Evolutionary conservation across 108 stramenopile species (phyloP).

Genomic region (Cyclotella baltica): DNA sequence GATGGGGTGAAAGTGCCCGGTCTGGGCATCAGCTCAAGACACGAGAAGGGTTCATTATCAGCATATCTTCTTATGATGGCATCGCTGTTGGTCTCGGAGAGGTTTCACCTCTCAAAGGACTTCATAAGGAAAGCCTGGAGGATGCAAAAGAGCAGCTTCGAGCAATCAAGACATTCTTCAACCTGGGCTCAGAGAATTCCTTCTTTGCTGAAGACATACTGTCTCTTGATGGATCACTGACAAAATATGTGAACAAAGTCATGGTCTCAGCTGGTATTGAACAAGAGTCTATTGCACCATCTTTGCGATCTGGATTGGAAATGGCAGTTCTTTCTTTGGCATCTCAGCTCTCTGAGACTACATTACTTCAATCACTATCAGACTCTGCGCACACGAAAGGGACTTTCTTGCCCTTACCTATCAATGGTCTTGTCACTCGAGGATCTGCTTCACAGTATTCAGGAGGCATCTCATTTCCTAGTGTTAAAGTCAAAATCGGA

Average conservation of each 20-base stretch:
- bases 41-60: slow-evolving; percentile 74
- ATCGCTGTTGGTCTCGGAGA: slow-evolving; percentile 82
- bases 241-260: slow-evolving; percentile 49
- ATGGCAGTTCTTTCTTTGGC: slow-evolving; percentile 83
- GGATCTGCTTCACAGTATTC: slow-evolving; percentile 21
- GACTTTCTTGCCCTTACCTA: slow-evolving; percentile 37
- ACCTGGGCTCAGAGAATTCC: slow-evolving; percentile 1
- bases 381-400: slow-evolving; percentile 8
- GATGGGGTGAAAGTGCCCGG: slow-evolving; percentile 72
- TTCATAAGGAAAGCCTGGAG: slow-evolving; percentile 76
- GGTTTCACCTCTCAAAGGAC: slow-evolving; percentile 72
- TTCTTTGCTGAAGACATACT: slow-evolving; percentile 58
- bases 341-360: slow-evolving; percentile 57
- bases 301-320: slow-evolving; percentile 81
- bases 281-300: slow-evolving; percentile 32
- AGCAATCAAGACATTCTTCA: slow-evolving; percentile 45
- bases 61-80: slow-evolving; percentile 62
- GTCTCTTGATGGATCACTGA: slow-evolving; percentile 62
- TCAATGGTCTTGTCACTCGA: slow-evolving; percentile 80
- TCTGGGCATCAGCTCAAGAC: slow-evolving; percentile 38
- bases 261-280: slow-evolving; percentile 39
- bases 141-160: slow-evolving; percentile 63
- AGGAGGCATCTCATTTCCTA: slow-evolving; percentile 46
- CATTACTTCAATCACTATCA: slow-evolving; percentile 56
- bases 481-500: slow-evolving; percentile 86